Evolutionary conservation across 208 protist genomes (phyloP).

Genomic region (Crithidia mellificae): DNA sequence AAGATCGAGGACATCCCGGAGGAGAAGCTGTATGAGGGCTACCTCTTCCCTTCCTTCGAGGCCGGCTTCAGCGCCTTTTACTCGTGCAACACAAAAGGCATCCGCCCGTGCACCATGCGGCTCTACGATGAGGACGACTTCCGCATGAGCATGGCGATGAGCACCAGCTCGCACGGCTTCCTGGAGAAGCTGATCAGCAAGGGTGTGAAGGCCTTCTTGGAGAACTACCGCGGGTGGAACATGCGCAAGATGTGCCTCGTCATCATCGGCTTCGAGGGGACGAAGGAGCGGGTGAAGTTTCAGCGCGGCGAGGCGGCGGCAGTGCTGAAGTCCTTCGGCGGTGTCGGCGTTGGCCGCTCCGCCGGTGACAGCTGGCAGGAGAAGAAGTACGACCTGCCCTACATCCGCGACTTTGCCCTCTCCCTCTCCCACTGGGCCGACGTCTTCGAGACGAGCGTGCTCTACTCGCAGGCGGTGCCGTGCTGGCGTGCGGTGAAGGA

Average conservation of each 20-base stretch:
- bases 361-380: conserved; percentile 88
- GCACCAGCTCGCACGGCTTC: conserved; percentile 55
- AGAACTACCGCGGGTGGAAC: conserved; percentile 68
- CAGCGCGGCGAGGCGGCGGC: conserved; percentile 63
- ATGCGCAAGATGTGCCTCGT: conserved; percentile 73
- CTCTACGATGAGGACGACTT: conserved; percentile 93
- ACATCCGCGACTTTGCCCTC: conserved; percentile 90
- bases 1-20: conserved; percentile 90
- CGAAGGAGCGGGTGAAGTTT: conserved; percentile 56
- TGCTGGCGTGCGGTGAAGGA: conserved; percentile 92
- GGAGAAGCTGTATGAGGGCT: conserved; percentile 84
- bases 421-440: conserved; percentile 86
- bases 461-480: conserved; percentile 82
- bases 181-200: conserved; percentile 58
- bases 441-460: conserved; percentile 91
- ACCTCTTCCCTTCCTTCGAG: conserved; percentile 90
- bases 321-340: conserved; percentile 69
- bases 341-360: conserved; percentile 57
- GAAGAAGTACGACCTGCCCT: conserved; percentile 94
- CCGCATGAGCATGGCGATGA: conserved; percentile 87
- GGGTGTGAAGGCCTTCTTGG: conserved; percentile 68
- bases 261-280: conserved; percentile 89
- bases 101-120: conserved; percentile 86
- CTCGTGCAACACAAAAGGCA: conserved; percentile 78
- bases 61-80: conserved; percentile 81